Evolutionary conservation across 192 early-diverging fungal genomes (phyloP).

Genomic region (Cetraspora pellucida): DNA sequence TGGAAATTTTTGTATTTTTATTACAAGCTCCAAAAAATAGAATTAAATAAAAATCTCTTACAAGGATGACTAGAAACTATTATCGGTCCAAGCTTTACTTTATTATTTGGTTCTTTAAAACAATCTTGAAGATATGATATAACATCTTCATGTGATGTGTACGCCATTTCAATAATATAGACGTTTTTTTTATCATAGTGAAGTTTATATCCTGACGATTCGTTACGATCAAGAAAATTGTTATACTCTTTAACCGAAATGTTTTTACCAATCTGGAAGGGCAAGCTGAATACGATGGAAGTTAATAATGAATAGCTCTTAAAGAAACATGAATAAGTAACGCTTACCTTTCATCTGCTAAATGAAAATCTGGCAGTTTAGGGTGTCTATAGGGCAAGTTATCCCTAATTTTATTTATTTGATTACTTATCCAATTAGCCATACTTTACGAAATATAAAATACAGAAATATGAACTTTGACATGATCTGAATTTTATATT

Average conservation of each 20-base stretch:
- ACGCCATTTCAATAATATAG: slow-evolving; percentile 27
- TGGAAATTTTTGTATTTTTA: background rate
- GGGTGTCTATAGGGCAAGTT: slow-evolving; percentile 7
- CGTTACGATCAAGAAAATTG: slow-evolving; percentile 21
- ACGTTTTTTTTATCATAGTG: slow-evolving; percentile 16
- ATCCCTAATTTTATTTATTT: slow-evolving; percentile 14
- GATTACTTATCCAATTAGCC: background rate
- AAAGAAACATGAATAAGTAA: slow-evolving; percentile 17
- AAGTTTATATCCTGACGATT: slow-evolving; percentile 24
- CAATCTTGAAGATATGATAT: background rate
- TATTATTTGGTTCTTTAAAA: slow-evolving; percentile 20
- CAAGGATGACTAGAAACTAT: slow-evolving; percentile 4
- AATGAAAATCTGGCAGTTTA: slow-evolving; percentile 19
- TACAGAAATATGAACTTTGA: no score
- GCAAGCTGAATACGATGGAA: slow-evolving; percentile 25
- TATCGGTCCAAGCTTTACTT: background rate
- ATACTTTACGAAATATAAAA: slow-evolving; percentile 7
- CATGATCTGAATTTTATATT: no score
- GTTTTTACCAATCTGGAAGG: slow-evolving; percentile 11
- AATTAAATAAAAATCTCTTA: slow-evolving; percentile 23
- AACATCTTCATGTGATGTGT: slow-evolving; percentile 10
- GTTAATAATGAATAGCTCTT: slow-evolving; percentile 24
- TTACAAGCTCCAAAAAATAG: slow-evolving; percentile 16
- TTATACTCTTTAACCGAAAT: slow-evolving; percentile 27
- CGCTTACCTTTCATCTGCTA: slow-evolving; percentile 20